Evolutionary conservation across 176 grass and related monocot species (phyloP).

Genomic region (Areca catechu): DNA sequence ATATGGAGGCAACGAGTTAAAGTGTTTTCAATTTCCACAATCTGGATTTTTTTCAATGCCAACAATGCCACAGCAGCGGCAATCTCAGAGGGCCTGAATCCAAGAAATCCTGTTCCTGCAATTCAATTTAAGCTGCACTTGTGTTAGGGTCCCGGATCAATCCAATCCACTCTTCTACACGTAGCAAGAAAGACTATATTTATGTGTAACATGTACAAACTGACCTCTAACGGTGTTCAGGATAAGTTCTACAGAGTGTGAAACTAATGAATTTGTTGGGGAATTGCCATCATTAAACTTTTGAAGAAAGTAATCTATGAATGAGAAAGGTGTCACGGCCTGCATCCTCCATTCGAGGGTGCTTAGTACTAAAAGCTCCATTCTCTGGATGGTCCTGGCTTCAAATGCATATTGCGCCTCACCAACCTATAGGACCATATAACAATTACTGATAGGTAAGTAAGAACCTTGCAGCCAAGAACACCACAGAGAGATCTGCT

Average conservation of each 20-base stretch:
- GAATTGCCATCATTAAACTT: conserved; percentile 38
- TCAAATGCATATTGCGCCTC: conserved; percentile 33
- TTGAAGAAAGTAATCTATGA: conserved; percentile 49
- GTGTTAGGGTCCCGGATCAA: neutral
- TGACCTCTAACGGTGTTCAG: conserved; percentile 63
- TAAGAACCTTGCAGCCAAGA: too few relatives aligned
- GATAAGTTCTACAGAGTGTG: conserved; percentile 39
- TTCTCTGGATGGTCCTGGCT: conserved; percentile 49
- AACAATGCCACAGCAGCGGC: conserved; percentile 49
- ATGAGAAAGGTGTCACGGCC: conserved; percentile 63
- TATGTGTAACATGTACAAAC: too few relatives aligned
- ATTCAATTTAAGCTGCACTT: conserved; percentile 7
- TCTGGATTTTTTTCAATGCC: conserved; percentile 24
- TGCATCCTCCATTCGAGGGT: conserved; percentile 73
- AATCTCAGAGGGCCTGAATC: conserved; percentile 79
- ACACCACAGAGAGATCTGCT: too few relatives aligned
- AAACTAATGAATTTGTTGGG: conserved; percentile 21
- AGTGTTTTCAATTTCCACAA: conserved; percentile 21
- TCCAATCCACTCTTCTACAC: too few relatives aligned
- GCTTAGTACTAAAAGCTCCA: conserved; percentile 54
- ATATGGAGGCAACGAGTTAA: conserved; percentile 40
- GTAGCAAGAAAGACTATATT: too few relatives aligned
- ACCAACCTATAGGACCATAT: conserved; percentile 26
- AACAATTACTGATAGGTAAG: too few relatives aligned
- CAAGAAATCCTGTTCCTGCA: conserved; percentile 53